Conservation (phyloP, 305 asterid species). For the Solanum hybrid region DNA sequence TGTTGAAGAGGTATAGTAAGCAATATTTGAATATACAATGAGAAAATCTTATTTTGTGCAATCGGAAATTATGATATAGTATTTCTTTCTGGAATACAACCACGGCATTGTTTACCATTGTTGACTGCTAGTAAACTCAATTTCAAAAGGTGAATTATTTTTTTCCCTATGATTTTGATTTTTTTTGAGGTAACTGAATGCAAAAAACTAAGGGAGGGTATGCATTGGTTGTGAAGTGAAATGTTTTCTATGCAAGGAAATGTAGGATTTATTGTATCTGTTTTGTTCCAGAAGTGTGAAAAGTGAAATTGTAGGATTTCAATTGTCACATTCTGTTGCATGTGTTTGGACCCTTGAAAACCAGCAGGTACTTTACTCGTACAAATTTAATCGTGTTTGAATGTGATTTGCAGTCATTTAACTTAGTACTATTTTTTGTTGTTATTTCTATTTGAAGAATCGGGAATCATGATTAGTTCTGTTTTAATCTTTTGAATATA, state of each 20-base stretch:
- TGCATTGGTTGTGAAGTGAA: neutral
- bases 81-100: neutral
- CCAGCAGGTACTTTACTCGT: neutral
- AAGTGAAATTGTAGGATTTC: neutral
- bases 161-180: neutral
- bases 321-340: neutral
- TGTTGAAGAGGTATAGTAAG: constrained; percentile 56
- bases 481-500: neutral
- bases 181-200: neutral
- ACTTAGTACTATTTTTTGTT: neutral
- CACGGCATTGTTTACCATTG: neutral
- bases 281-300: neutral
- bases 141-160: neutral
- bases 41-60: neutral
- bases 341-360: neutral
- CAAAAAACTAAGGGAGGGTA: neutral
- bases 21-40: neutral
- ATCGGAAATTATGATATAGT: neutral
- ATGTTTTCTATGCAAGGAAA: neutral
- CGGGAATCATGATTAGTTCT: neutral
- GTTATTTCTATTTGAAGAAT: neutral
- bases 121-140: neutral
- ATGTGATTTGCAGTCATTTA: neutral
- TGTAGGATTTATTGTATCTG: neutral
- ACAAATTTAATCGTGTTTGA: neutral